Conservation (phyloP, 106 monocot genomes). For the Phalaenopsis equestris region DNA sequence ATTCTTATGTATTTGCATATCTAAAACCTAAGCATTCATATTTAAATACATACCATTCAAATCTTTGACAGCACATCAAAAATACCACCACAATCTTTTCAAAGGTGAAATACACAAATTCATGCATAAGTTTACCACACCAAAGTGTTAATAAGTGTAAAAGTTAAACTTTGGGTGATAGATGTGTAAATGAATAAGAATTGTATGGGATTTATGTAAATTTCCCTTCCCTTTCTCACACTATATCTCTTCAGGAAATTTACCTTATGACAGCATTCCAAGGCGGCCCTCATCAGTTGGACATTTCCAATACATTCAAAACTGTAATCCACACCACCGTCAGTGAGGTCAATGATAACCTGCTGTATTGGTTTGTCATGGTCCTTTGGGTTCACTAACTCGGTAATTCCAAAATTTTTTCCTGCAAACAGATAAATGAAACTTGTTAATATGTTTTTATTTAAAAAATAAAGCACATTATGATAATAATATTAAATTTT, state of each 20-base stretch:
- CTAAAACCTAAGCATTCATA: too few relatives aligned
- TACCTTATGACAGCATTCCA: constrained; percentile 99
- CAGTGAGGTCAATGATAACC: constrained; percentile 86
- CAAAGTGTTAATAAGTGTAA: too few relatives aligned
- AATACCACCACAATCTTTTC: too few relatives aligned
- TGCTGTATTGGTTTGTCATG: constrained; percentile 94
- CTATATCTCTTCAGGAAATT: not conserved
- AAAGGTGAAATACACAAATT: too few relatives aligned
- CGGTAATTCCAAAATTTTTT: constrained; percentile 90
- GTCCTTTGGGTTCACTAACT: constrained; percentile 94
- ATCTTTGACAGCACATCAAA: too few relatives aligned
- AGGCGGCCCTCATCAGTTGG: constrained; percentile 82
- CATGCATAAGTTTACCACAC: too few relatives aligned
- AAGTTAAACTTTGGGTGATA: too few relatives aligned
- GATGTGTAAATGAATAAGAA: too few relatives aligned
- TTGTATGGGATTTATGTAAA: too few relatives aligned
- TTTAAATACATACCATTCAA: too few relatives aligned
- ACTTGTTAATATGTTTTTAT: constrained; percentile 6
- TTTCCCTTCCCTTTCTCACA: not conserved
- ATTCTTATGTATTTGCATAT: too few relatives aligned
- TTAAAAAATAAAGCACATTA: not conserved
- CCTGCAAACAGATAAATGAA: constrained; percentile 36
- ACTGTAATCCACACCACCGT: constrained; percentile 98
- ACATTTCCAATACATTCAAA: constrained; percentile 99
- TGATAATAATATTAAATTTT: not conserved